These are phyloP conservation scores for Scutellaria minor DNA, from an alignment of 257 asterid species.

Conservation along the genomic window DNA sequence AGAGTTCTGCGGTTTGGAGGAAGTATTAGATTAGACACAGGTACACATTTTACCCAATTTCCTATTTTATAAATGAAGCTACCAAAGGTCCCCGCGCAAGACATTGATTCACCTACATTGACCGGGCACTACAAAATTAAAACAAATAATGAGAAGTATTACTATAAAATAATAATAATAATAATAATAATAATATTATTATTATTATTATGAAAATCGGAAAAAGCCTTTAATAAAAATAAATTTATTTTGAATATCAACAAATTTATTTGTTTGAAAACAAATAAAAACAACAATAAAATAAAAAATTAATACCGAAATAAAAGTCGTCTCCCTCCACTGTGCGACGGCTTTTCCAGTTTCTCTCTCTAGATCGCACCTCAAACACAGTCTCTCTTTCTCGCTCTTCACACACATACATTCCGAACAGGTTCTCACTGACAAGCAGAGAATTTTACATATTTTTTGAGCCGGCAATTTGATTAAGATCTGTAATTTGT, in stretches of 20 bases:
- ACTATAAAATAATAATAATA: too few species aligned
- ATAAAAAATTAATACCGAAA: slow-evolving; percentile 26
- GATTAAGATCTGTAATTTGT: slow-evolving; percentile 42
- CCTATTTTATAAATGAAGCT: too few species aligned
- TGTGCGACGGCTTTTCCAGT: slow-evolving; percentile 62
- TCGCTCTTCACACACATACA: slow-evolving; percentile 36
- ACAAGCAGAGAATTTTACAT: slow-evolving; percentile 13
- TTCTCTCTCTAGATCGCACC: slow-evolving; percentile 79
- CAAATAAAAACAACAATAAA: not conserved
- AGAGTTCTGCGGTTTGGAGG: too few species aligned
- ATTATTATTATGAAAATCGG: too few species aligned
- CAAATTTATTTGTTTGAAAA: slow-evolving; percentile 7
- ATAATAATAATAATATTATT: too few species aligned
- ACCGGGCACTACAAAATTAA: too few species aligned
- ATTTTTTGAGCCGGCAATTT: slow-evolving; percentile 15
- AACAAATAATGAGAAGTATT: too few species aligned
- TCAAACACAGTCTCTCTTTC: slow-evolving; percentile 41
- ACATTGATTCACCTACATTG: too few species aligned
- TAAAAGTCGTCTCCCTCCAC: slow-evolving; percentile 65
- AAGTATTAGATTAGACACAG: too few species aligned
- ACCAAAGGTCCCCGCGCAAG: too few species aligned
- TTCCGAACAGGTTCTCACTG: slow-evolving; percentile 24
- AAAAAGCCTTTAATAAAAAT: too few species aligned
- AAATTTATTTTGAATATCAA: not conserved
- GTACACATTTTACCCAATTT: too few species aligned